Conservation (phyloP, 495 filamentous ascomycete species). For the Neurospora tetrasperma region DNA sequence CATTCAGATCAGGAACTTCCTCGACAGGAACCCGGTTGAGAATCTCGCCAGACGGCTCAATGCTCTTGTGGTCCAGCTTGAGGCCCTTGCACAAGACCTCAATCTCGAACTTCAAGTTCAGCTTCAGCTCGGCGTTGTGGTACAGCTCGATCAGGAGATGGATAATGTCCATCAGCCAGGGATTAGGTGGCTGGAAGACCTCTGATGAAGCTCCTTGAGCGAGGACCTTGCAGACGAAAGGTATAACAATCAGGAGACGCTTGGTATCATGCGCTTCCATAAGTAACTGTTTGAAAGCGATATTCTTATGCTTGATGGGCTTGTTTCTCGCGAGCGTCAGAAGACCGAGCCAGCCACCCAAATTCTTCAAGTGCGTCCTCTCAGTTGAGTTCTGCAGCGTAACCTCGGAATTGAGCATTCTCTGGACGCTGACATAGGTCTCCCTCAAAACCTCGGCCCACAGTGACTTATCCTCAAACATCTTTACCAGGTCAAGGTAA, state of each 20-base stretch:
- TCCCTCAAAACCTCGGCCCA: slow-evolving; percentile 87
- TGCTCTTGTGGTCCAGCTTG: slow-evolving; percentile 73
- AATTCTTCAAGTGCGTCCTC: slow-evolving; percentile 77
- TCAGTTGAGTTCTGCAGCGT: slow-evolving; percentile 73
- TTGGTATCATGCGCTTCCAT: slow-evolving; percentile 87
- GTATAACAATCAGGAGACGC: slow-evolving; percentile 80
- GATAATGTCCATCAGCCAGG: slow-evolving; percentile 94
- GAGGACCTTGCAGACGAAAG: slow-evolving; percentile 93
- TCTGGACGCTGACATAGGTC: slow-evolving; percentile 77
- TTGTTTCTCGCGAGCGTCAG: slow-evolving; percentile 90
- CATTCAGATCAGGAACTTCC: slow-evolving; percentile 45
- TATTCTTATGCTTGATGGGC: slow-evolving; percentile 91
- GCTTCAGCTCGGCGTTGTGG: slow-evolving; percentile 79
- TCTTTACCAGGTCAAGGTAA: slow-evolving; percentile 80
- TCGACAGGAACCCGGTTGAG: slow-evolving; percentile 57
- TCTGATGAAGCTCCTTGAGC: slow-evolving; percentile 72
- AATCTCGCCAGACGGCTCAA: slow-evolving; percentile 75
- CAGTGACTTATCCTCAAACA: slow-evolving; percentile 65
- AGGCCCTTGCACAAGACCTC: slow-evolving; percentile 91
- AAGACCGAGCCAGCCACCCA: slow-evolving; percentile 86
- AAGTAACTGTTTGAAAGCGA: slow-evolving; percentile 91
- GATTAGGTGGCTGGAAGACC: slow-evolving; percentile 89
- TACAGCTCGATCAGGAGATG: slow-evolving; percentile 83
- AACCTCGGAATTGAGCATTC: slow-evolving; percentile 77
- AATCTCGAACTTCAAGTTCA: slow-evolving; percentile 96